Evolutionary conservation across 1,284 basidiomycete species (phyloP).

Genomic region (Mixia osmundae): DNA sequence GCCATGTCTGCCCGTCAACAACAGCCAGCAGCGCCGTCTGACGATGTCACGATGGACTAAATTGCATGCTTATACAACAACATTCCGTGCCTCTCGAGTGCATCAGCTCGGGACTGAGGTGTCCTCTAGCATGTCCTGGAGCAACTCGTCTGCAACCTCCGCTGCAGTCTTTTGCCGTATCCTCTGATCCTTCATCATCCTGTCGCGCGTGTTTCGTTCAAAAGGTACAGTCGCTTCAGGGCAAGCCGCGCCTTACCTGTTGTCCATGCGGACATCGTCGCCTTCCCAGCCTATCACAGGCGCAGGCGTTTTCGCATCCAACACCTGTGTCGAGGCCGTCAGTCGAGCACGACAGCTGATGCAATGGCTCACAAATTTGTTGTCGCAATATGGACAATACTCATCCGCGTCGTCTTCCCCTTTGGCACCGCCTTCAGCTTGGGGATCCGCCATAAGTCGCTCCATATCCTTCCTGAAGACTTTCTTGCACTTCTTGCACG

Average conservation of each 20-base stretch:
- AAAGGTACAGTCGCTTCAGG: no score
- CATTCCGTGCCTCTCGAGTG: no score
- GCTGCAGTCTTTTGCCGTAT: neutral
- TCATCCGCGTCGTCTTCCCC: constrained; percentile 97
- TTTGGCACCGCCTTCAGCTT: no score
- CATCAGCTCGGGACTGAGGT: neutral
- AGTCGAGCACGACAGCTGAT: neutral
- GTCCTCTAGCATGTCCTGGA: neutral
- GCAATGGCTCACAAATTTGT: constrained; percentile 58
- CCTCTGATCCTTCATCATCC: neutral
- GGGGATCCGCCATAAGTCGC: no score
- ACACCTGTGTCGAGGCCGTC: constrained; percentile 29
- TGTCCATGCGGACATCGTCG: constrained; percentile 68
- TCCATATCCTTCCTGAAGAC: constrained; percentile 88
- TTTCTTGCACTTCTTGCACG: constrained; percentile 96
- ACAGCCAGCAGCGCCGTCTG: no score
- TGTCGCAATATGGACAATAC: constrained; percentile 93
- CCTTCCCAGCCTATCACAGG: constrained; percentile 65
- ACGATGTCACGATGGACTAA: neutral
- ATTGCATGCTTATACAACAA: neutral
- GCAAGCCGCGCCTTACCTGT: no score
- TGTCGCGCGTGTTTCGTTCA: neutral
- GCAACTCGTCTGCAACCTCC: neutral
- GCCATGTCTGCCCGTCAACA: constrained; percentile 38
- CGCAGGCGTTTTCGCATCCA: constrained; percentile 78